Percentiles rank a stretch among this genome's conserved stretches.
Evolutionary conservation across 371 early-diverging fungal genomes (phyloP).

Genomic region (Entomophthora muscae): DNA sequence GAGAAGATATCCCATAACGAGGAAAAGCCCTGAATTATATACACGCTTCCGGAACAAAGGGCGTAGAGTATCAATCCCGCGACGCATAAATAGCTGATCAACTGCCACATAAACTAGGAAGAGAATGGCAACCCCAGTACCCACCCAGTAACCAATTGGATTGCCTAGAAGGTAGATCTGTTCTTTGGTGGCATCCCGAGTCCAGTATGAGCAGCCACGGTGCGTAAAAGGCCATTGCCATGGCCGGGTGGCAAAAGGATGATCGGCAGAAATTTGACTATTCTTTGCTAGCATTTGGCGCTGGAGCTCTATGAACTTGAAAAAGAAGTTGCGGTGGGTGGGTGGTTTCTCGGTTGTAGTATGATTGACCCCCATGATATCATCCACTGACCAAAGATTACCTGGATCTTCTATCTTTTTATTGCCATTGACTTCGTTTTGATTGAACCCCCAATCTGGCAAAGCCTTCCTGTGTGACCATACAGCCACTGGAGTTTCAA

Average conservation of each 20-base stretch:
- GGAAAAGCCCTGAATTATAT: conserved; percentile 52
- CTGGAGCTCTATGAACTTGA: conserved; percentile 87
- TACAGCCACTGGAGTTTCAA: conserved; percentile 61
- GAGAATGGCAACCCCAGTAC: conserved; percentile 31
- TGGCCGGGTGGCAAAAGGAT: conserved; percentile 79
- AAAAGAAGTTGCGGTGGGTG: conserved; percentile 21
- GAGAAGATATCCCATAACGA: conserved; percentile 64
- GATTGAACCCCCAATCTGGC: conserved; percentile 91
- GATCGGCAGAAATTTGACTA: conserved; percentile 68
- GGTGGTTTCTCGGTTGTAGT: conserved; percentile 6
- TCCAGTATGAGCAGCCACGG: conserved; percentile 93
- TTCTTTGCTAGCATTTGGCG: conserved; percentile 79
- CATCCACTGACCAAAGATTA: conserved; percentile 61
- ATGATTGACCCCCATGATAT: conserved; percentile 44
- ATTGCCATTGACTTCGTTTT: conserved; percentile 93
- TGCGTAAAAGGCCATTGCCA: conserved; percentile 78
- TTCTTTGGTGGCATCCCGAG: conserved; percentile 28
- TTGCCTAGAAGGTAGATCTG: conserved; percentile 97
- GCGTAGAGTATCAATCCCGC: conserved; percentile 49
- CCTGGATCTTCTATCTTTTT: conserved; percentile 54
- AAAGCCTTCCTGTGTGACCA: conserved; percentile 54
- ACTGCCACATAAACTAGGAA: conserved; percentile 29
- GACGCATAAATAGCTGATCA: conserved; percentile 44
- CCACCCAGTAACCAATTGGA: conserved; percentile 83
- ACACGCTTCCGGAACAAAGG: conserved; percentile 32